Evolutionary conservation across 352 stramenopile genomes (phyloP), one percentile per base, ranked within the genome.

Genomic region (Globisporangium nodosum): DNA sequence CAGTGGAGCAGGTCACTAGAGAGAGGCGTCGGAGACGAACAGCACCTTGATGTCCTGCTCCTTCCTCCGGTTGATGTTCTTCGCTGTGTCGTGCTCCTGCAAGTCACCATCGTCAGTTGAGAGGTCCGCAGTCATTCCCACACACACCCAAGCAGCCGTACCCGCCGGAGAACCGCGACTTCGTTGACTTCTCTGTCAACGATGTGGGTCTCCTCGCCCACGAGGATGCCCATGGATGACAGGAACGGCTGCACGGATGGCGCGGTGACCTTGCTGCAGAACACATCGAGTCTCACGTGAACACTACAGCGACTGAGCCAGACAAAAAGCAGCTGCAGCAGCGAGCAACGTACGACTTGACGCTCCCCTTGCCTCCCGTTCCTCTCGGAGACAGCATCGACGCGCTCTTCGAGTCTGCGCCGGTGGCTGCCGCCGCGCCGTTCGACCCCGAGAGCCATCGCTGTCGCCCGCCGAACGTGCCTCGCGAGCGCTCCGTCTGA

Each of bases 151-250:
- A 51, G 21, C 1, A 65, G 11, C 15, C 69, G 47, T 61, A 92
- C 78, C 46, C 83, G 71, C 7, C 80, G 80, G 7, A 91, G 65
- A 61, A 71, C 73, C 3, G 78, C 67, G 27, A 91, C 70, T 63
- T 92, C 83, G 57, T 92, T 85, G 9, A 87, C 70, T 64, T 92
- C 81, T 46, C 87, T 88, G 49, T 91, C 81, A 7, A 92, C 79
- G 54, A 92, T 88, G 24, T 90, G 78, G 18, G 76, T 77, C 57
- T 92, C 83, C 30, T 90, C 80, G 11, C 83, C 83, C 18, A 92
- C 75, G 8, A 72, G 18, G 53, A 90, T 88, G 8, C 83, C 83
- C 51, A 92, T 76, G 12, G 80, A 89, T 9, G 76, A 82, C 50
- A 92, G 58, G 49, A 88, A 92, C 12, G 78, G 79, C 55, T 87